A percentile compares a stretch with the other conserved stretches of the same genome.
Evolutionary conservation across 202 grass and related monocot species (phyloP).

Genomic region (Sporobolus alterniflorus): DNA sequence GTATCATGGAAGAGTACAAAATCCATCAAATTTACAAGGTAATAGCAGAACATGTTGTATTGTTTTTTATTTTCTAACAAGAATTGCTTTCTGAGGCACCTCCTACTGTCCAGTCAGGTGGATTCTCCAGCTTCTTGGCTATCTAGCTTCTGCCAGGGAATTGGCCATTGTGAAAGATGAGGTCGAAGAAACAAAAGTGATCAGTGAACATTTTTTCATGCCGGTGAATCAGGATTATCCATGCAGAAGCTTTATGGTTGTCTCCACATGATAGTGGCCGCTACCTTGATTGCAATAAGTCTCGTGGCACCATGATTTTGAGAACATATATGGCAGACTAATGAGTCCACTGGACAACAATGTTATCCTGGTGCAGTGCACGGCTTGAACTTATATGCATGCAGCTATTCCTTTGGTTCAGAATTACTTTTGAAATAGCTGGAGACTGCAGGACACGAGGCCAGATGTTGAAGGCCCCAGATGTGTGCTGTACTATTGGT

Average conservation of each 20-base stretch:
- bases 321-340: conserved; percentile 31
- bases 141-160: not conserved
- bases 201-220: conserved; percentile 6
- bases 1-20: not conserved
- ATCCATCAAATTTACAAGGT: not conserved
- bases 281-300: conserved; percentile 3
- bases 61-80: conserved; percentile 27
- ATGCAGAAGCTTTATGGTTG: conserved; percentile 32
- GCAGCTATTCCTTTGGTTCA: conserved; percentile 30
- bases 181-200: conserved; percentile 31
- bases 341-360: conserved; percentile 24
- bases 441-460: not conserved
- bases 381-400: conserved; percentile 25
- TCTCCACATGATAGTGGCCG: conserved; percentile 34
- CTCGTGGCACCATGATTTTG: conserved; percentile 30
- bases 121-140: conserved; percentile 28
- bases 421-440: conserved; percentile 36
- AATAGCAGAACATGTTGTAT: conserved; percentile 2
- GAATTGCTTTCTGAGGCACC: conserved; percentile 23
- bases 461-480: conserved; percentile 40
- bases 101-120: not conserved
- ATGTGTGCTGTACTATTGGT: conserved; percentile 43
- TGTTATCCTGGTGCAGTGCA: conserved; percentile 31
- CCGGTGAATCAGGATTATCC: conserved; percentile 31
- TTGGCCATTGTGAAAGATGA: conserved; percentile 7